Evolutionary conservation across 2,329 filamentous ascomycete species (phyloP).

Genomic region (Epichloe gansuensis): DNA sequence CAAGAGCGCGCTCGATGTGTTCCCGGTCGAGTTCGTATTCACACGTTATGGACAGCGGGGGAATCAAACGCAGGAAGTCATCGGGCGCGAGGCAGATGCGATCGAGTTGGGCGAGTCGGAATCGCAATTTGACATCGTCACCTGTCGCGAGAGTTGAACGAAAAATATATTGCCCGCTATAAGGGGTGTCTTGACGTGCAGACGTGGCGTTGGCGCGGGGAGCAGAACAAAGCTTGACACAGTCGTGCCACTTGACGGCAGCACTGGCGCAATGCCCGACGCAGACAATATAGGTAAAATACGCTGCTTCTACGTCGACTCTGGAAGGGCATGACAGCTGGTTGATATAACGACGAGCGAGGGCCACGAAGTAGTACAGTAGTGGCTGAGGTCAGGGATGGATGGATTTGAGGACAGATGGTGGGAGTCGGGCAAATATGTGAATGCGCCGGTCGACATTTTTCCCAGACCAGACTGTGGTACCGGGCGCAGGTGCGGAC

Average conservation of each 20-base stretch:
- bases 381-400: conserved; percentile 1
- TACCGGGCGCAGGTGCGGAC: background rate
- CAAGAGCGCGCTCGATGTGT: background rate
- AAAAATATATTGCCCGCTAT: background rate
- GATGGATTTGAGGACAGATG: conserved; percentile 7
- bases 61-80: conserved; percentile 3
- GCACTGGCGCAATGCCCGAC: background rate
- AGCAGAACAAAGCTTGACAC: conserved; percentile 1
- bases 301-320: background rate
- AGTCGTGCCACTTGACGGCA: background rate
- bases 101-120: conserved; percentile 10
- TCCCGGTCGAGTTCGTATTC: background rate
- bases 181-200: background rate
- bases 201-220: conserved; percentile 4
- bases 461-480: conserved; percentile 1
- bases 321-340: background rate
- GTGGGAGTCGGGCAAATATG: conserved; percentile 3
- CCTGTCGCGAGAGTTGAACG: conserved; percentile 3
- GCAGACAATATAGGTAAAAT: background rate
- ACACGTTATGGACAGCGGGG: background rate
- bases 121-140: conserved; percentile 16
- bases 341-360: background rate
- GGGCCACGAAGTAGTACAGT: background rate
- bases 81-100: conserved; percentile 8
- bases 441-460: conserved; percentile 4